Evolutionary conservation across 257 asterid species (phyloP), one percentile per base, ranked within the genome.

Genomic region (Plantago ovata): DNA sequence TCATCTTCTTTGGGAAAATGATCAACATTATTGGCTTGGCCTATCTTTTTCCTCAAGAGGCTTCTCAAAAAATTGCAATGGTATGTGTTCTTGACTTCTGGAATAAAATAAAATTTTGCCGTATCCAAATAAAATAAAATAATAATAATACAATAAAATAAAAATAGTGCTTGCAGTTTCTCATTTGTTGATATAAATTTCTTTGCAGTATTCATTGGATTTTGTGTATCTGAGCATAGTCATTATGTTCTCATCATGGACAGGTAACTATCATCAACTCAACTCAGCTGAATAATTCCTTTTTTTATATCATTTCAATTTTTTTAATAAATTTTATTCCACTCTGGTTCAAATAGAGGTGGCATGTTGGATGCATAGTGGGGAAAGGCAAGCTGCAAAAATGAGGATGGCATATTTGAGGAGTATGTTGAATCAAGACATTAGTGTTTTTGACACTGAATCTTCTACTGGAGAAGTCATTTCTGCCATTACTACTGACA

Each of bases 321-420:
- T 5, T 9, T 13, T 24, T 13, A 11, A 24, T 24, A 24, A 28
- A 28, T 28, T 28, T 13, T 6, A n/a, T 53, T 1, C 9, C 10
- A 46, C 9, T 3, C 7, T 7, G 19, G 9, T 7, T 3, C 33
- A 6, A 16, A 9, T 15, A 92, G 96, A 92, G 96, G 99, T 93
- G 81, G 94, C 92, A 8, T 93, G 94, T 72, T 93, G 99, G 99
- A 93, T 93, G 99, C 75, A 93, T 24, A 71, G 84, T 9, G 99
- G 99, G 51, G 99, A 93, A 55, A 76, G 98, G 51, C 98, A 93
- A 79, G 99, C 99, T 2, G 89, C 94, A 4, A 89, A 93, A 48
- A 93, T 93, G 95, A 86, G 99, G 73, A 86, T 89, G 95, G 92
- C 97, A 4, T 93, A 93, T 69, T 24, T 93, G 58, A 75, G 79